phyloP scores from a whole-genome alignment of 805 yeast species.

The Candida andamanensis region DNA sequence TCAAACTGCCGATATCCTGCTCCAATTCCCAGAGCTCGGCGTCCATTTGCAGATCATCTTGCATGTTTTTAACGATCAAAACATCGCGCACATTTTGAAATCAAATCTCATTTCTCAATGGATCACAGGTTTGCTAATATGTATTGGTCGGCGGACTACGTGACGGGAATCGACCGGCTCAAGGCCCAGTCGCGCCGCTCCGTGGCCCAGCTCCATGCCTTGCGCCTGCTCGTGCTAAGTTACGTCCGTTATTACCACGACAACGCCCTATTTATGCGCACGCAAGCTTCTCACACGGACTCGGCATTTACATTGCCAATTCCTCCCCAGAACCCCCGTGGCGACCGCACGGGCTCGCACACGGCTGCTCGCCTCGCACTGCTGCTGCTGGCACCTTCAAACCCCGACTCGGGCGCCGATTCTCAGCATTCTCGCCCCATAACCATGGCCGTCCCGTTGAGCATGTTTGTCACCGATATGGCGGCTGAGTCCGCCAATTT shows the following conservation, averaged over 20 bases:
- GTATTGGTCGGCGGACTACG: constrained; percentile 41
- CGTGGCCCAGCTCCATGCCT: constrained; percentile 35
- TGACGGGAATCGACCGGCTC: constrained; percentile 29
- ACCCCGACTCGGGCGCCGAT: too few relatives aligned
- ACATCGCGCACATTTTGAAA: too few relatives aligned
- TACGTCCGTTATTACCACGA: constrained; percentile 32
- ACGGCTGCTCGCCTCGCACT: too few relatives aligned
- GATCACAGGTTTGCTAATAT: constrained; percentile 23
- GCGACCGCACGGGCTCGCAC: too few relatives aligned
- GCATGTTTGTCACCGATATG: constrained; percentile 16
- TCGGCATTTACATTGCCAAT: background rate
- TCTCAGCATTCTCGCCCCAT: too few relatives aligned
- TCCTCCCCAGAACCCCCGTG: too few relatives aligned
- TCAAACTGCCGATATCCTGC: constrained; percentile 17
- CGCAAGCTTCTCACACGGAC: constrained; percentile 10
- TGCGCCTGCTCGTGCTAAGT: constrained; percentile 30
- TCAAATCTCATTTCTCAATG: too few relatives aligned
- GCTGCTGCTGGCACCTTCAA: too few relatives aligned
- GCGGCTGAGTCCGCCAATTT: constrained; percentile 20
- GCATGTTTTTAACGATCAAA: too few relatives aligned
- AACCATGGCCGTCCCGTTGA: constrained; percentile 7
- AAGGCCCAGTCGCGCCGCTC: constrained; percentile 27
- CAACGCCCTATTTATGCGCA: constrained; percentile 29
- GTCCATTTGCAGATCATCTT: too few relatives aligned
- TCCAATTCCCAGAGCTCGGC: constrained; percentile 2